phyloP scores from a whole-genome alignment of 1,284 basidiomycete genomes.

The Hemileia vastatrix region DNA sequence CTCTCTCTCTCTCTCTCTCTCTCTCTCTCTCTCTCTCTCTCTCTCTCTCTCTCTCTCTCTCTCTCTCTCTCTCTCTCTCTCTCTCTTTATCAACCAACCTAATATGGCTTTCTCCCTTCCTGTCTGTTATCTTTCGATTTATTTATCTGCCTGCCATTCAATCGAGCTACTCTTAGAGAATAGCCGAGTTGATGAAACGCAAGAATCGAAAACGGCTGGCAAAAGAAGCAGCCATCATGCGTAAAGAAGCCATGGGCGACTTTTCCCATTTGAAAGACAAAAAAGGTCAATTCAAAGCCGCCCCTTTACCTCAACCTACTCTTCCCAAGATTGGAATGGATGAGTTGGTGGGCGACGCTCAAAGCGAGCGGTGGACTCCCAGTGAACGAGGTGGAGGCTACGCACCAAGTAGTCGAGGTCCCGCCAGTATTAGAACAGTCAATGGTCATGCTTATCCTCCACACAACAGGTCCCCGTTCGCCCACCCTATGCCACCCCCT shows the following conservation, averaged over 20 bases:
- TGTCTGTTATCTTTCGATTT: slow-evolving; percentile 52
- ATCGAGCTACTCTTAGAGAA: slow-evolving; percentile 51
- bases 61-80: not conserved
- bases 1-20: not conserved
- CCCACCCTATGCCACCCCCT: not conserved
- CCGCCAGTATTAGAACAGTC: not conserved
- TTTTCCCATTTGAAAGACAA: slow-evolving; percentile 86
- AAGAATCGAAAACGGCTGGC: slow-evolving; percentile 76
- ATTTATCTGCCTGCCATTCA: not conserved
- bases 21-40: not conserved
- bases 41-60: not conserved
- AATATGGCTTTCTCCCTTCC: not conserved
- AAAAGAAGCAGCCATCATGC: slow-evolving; percentile 69
- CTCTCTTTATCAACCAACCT: not conserved
- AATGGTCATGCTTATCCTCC: slow-evolving; percentile 14
- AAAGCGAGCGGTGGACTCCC: no score
- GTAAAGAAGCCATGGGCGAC: slow-evolving; percentile 80
- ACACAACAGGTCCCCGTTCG: not conserved
- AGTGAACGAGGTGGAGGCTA: not conserved
- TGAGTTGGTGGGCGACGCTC: slow-evolving; percentile 46
- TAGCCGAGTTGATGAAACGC: slow-evolving; percentile 82
- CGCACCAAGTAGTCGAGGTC: not conserved
- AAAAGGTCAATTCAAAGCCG: slow-evolving; percentile 70
- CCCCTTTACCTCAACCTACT: slow-evolving; percentile 87
- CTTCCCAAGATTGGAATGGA: slow-evolving; percentile 81